phyloP scores from a whole-genome alignment of 2,329 filamentous ascomycete genomes.

The Venturia nashicola region DNA sequence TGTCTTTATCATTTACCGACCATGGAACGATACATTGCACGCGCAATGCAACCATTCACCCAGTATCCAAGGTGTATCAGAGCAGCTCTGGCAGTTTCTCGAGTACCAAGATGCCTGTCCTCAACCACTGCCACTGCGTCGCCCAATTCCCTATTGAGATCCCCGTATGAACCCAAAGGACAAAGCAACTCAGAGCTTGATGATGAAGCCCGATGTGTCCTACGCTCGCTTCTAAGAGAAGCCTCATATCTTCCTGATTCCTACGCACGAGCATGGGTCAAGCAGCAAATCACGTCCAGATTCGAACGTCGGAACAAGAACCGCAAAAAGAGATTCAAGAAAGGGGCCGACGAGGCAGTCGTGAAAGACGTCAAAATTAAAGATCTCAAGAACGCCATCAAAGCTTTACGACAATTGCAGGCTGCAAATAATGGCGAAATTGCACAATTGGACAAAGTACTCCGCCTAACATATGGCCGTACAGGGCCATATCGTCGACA shows the following conservation, averaged over 20 bases:
- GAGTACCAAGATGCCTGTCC: too few species aligned
- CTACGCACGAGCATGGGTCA: constrained; percentile 37
- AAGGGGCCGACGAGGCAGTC: not conserved
- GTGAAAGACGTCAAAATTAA: constrained; percentile 16
- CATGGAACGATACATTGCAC: too few species aligned
- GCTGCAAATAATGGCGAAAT: constrained; percentile 45
- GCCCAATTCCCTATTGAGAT: not conserved
- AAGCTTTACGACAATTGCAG: constrained; percentile 31
- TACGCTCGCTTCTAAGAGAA: constrained; percentile 46
- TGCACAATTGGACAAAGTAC: constrained; percentile 36
- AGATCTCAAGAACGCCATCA: constrained; percentile 24
- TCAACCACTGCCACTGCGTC: too few species aligned
- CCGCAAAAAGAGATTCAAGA: constrained; percentile 10
- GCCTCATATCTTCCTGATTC: constrained; percentile 49
- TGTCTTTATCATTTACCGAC: not conserved
- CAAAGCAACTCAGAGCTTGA: not conserved
- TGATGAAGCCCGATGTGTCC: constrained; percentile 27
- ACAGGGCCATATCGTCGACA: constrained; percentile 39
- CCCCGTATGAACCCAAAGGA: too few species aligned
- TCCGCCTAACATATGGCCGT: constrained; percentile 45
- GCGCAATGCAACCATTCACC: not conserved
- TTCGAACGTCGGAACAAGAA: constrained; percentile 22
- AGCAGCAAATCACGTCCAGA: constrained; percentile 32
- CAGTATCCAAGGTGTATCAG: not conserved
- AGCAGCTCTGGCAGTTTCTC: not conserved